These are phyloP conservation scores for Moesziomyces sp. DNA, from an alignment of 1,284 basidiomycete species.

Conservation along the genomic window DNA sequence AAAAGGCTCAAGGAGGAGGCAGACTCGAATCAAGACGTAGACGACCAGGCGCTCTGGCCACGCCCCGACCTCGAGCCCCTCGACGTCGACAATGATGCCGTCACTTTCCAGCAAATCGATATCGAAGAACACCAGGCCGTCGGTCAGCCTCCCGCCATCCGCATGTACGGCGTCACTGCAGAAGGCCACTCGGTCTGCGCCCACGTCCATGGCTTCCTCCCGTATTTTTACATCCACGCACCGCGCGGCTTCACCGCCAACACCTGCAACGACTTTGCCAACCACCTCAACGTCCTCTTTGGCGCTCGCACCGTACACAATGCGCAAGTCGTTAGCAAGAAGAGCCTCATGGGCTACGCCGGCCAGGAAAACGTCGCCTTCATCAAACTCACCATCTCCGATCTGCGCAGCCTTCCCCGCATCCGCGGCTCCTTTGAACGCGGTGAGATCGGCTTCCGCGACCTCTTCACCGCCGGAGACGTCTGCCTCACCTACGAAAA, in stretches of 20 bases:
- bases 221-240: conserved; percentile 66
- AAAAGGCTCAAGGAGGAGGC: conserved; percentile 51
- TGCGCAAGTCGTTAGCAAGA: conserved; percentile 53
- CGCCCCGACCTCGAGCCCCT: conserved; percentile 51
- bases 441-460: conserved; percentile 64
- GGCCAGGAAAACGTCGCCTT: conserved; percentile 64
- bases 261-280: conserved; percentile 62
- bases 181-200: conserved; percentile 63
- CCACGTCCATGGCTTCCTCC: conserved; percentile 66
- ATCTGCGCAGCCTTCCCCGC: conserved; percentile 57
- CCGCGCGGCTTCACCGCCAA: conserved; percentile 59
- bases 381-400: conserved; percentile 61
- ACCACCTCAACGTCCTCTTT: conserved; percentile 63
- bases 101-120: conserved; percentile 67
- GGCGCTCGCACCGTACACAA: conserved; percentile 51
- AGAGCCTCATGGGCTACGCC: conserved; percentile 64
- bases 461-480: conserved; percentile 62
- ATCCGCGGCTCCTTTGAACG: conserved; percentile 64
- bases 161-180: conserved; percentile 65
- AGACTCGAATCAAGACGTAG: conserved; percentile 43
- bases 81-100: conserved; percentile 41
- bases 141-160: conserved; percentile 56
- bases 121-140: conserved; percentile 62
- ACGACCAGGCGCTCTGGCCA: conserved; percentile 53
- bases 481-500: conserved; percentile 64